Conservation (phyloP, 495 filamentous ascomycete genomes). For the Aspergillus cristatus region DNA sequence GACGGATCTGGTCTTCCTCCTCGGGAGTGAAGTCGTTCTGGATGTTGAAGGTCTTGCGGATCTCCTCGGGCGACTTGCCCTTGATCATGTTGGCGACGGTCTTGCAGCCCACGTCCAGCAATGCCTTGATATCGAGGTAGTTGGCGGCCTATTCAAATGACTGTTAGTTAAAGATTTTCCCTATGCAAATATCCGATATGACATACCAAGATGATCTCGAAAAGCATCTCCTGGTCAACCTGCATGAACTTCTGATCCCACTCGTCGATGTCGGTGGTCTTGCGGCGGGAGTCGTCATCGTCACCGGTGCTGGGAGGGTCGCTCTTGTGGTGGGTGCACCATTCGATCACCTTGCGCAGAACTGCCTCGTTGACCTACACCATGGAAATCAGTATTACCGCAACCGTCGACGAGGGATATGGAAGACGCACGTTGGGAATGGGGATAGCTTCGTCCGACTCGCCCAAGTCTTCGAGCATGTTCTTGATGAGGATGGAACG, state of each 20-base stretch:
- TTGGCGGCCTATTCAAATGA: constrained; percentile 46
- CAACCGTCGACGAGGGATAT: no score
- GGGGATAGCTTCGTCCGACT: constrained; percentile 59
- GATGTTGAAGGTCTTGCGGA: constrained; percentile 70
- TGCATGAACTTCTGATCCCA: constrained; percentile 99
- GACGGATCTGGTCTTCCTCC: constrained; percentile 63
- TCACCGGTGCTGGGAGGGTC: constrained; percentile 77
- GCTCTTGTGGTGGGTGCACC: constrained; percentile 88
- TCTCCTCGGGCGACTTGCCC: constrained; percentile 64
- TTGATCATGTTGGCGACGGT: constrained; percentile 67
- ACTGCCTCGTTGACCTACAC: constrained; percentile 84
- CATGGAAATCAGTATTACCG: background rate
- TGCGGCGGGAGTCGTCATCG: constrained; percentile 89
- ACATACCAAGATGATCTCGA: constrained; percentile 94
- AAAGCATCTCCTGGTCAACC: constrained; percentile 98
- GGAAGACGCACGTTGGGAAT: constrained; percentile 73
- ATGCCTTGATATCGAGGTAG: constrained; percentile 63
- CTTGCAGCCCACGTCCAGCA: constrained; percentile 61
- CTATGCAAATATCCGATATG: no score
- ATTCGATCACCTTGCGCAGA: constrained; percentile 90
- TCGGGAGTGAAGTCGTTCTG: constrained; percentile 68
- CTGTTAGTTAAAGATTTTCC: no score
- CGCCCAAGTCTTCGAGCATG: constrained; percentile 87
- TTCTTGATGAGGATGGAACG: constrained; percentile 95
- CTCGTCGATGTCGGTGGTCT: constrained; percentile 97